A percentile compares a stretch with the other conserved stretches of the same genome.
Evolutionary conservation across 768 basidiomycete genomes (phyloP).

Genomic region (Calocybe indica): DNA sequence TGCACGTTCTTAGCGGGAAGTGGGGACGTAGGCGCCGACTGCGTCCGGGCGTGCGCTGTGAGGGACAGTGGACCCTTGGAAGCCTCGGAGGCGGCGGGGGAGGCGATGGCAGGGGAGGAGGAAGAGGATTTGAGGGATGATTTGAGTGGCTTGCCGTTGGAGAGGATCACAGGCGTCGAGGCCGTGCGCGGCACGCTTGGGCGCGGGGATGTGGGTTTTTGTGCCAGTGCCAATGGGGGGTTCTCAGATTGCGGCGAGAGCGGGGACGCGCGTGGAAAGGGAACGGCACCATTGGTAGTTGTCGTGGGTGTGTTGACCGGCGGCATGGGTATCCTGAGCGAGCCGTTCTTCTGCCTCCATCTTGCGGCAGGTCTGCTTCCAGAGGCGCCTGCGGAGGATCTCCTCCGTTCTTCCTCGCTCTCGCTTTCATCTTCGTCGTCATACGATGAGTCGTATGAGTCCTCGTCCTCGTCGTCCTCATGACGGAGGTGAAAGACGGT

Average conservation of each 20-base stretch:
- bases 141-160: conserved; percentile 84
- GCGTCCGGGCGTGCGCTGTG: conserved; percentile 50
- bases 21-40: conserved; percentile 33
- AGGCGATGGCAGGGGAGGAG: conserved; percentile 42
- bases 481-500: conserved; percentile 29
- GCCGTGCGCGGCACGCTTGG: conserved; percentile 30
- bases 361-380: conserved; percentile 7
- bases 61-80: conserved; percentile 18
- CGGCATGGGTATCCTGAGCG: neutral
- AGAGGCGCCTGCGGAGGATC: neutral
- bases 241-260: conserved; percentile 16
- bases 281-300: conserved; percentile 20
- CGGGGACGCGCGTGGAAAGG: conserved; percentile 36
- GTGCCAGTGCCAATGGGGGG: conserved; percentile 2
- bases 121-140: conserved; percentile 69
- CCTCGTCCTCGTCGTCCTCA: conserved; percentile 26
- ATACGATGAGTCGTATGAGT: conserved; percentile 16
- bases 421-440: conserved; percentile 16
- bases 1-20: conserved; percentile 75
- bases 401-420: conserved; percentile 2
- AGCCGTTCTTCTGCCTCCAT: conserved; percentile 16
- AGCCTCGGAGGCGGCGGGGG: conserved; percentile 37
- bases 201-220: conserved; percentile 11
- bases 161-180: conserved; percentile 41
- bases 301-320: neutral